Conservation (phyloP, 257 asterid species). For the Scutellaria barbata region DNA sequence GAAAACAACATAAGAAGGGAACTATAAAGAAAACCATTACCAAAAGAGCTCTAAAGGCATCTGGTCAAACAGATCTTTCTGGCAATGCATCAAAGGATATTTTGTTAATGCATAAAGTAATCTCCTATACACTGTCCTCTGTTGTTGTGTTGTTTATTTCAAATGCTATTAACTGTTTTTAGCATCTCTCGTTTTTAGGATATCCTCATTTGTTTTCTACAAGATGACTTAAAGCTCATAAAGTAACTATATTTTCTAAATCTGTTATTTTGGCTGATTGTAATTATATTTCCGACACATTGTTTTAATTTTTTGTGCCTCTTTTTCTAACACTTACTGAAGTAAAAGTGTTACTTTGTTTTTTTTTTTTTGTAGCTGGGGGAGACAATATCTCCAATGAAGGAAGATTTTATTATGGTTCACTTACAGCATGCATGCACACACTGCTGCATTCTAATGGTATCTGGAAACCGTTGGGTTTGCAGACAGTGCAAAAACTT, state of each 20-base stretch:
- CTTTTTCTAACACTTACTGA: no score
- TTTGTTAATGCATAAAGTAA: slow-evolving; percentile 91
- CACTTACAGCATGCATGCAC: slow-evolving; percentile 91
- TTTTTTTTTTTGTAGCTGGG: slow-evolving; percentile 69
- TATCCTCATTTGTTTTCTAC: slow-evolving; percentile 1
- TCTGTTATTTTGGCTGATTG: slow-evolving; percentile 15
- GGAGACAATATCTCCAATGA: slow-evolving; percentile 91
- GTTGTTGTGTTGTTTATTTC: not conserved
- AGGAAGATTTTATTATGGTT: slow-evolving; percentile 99
- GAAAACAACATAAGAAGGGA: slow-evolving; percentile 79
- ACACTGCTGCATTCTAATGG: slow-evolving; percentile 88
- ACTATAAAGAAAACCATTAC: slow-evolving; percentile 67
- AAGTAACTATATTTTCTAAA: slow-evolving; percentile 1
- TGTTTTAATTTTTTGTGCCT: no score
- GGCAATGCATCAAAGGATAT: slow-evolving; percentile 89
- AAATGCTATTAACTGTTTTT: slow-evolving; percentile 7
- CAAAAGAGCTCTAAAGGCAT: slow-evolving; percentile 89
- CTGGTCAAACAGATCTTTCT: slow-evolving; percentile 91
- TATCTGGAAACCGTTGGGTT: slow-evolving; percentile 86
- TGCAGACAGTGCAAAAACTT: slow-evolving; percentile 88
- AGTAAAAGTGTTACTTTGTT: not conserved
- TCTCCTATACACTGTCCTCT: slow-evolving; percentile 14
- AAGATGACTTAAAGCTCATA: slow-evolving; percentile 6
- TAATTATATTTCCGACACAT: not conserved
- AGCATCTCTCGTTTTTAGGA: slow-evolving; percentile 11